phyloP scores from a whole-genome alignment of 2,329 filamentous ascomycete genomes.

The Sarocladium strictum region DNA sequence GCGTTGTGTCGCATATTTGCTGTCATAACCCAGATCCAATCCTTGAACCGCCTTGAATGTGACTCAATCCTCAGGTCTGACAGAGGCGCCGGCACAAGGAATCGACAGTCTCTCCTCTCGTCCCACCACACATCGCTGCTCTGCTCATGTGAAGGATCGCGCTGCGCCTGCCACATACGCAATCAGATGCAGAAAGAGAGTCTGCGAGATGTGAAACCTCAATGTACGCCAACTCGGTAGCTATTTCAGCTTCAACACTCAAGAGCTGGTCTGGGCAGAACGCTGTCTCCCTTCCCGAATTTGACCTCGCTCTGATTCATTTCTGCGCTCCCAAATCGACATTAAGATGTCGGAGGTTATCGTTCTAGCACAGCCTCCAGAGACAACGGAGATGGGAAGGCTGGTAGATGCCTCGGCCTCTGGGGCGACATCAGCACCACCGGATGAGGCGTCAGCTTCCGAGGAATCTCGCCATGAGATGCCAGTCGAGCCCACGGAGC shows the following conservation, averaged over 20 bases:
- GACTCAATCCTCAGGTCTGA: neutral
- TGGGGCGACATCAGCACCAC: neutral
- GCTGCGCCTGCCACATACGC: neutral
- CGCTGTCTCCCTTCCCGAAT: too few relatives aligned
- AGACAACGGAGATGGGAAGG: too few relatives aligned
- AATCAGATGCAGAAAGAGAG: neutral
- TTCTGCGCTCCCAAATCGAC: too few relatives aligned
- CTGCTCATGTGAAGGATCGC: neutral
- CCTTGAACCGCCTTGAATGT: neutral
- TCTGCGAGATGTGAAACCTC: conserved; percentile 5
- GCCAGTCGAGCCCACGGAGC: neutral
- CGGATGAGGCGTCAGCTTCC: neutral
- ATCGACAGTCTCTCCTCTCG: neutral
- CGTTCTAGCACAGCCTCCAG: too few relatives aligned
- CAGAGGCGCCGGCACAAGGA: neutral
- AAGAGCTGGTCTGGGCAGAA: neutral
- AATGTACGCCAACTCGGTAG: neutral
- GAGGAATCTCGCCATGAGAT: neutral
- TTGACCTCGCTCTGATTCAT: too few relatives aligned
- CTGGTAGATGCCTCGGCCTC: too few relatives aligned
- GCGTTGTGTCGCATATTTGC: neutral
- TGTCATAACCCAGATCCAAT: neutral
- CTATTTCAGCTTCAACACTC: neutral
- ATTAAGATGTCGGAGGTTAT: neutral
- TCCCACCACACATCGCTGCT: neutral